Base-by-base conservation (phyloP, 148 eudicot species). In the Rhododendron williamsianum region DNA sequence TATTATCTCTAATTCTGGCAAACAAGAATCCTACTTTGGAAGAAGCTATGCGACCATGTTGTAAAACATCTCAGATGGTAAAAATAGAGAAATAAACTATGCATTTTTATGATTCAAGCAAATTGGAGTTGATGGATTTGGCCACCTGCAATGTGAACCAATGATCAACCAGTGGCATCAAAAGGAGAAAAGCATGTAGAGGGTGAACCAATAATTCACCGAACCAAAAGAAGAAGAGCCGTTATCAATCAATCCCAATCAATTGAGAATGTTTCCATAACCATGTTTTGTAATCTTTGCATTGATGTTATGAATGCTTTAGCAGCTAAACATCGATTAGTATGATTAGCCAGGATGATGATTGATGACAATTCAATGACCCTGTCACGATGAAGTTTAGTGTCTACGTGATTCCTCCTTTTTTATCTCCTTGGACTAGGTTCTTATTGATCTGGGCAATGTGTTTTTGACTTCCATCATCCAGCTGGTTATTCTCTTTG, bases 91-190 rank as follows among this genome's bases (percentile, higher is more conserved):
- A 65, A 65, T 65, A 33, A n/a, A 8, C 12, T 65, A n/a, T 65
- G 72, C 30, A 65, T 65, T n/a, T 10, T 27, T 27, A 27, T 15
- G 74, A 30, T 69, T 69, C 18, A 30, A 69, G 38, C 36, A 69
- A 69, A 12, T 69, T 69, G 36, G 74, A 25, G 74, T 27, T 11
- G 18, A 69, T 69, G 74, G 74, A 69, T 69, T 69, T 69, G 74
- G 38, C 74, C 74, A 9, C 72, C 72, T 65, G 72, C 72, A 65
- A 65, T 65, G 72, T 65, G 72, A n/a, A 65, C 72, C 72, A 65
- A 65, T 65, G 15, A 65, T 25, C 25, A 30, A n/a, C 72, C 30
- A 12, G 3, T 12, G 27, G 72, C 72, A 25, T 25, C 13, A 3
- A 65, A 65, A 65, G 71, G n/a, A 65, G 71, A 65, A 65, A 65